A percentile compares a stretch with the other conserved stretches of the same genome.
phyloP scores from a whole-genome alignment of 768 basidiomycete species.

The Xerocomellus amylosporus region DNA sequence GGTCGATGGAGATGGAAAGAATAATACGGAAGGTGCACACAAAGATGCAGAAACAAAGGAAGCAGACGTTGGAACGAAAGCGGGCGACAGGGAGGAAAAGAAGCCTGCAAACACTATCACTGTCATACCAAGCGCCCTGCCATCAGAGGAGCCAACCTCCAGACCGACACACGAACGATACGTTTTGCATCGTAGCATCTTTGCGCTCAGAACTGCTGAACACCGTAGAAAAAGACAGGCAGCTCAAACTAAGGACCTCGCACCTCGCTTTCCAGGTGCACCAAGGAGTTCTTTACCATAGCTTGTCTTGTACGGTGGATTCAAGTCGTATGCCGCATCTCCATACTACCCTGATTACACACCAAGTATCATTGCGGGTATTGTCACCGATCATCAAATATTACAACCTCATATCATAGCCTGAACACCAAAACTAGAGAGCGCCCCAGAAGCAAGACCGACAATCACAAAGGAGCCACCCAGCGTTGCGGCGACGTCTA shows the following conservation, averaged over 20 bases:
- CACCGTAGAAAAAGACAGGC: slow-evolving; percentile 67
- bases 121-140: slow-evolving; percentile 23
- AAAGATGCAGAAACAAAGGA: slow-evolving; percentile 35
- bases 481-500: slow-evolving; percentile 82
- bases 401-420: slow-evolving; percentile 50
- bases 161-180: slow-evolving; percentile 67
- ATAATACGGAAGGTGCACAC: not conserved
- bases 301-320: not conserved
- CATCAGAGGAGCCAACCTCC: slow-evolving; percentile 35
- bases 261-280: slow-evolving; percentile 65
- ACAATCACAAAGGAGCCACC: slow-evolving; percentile 75
- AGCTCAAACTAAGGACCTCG: slow-evolving; percentile 65
- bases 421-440: slow-evolving; percentile 78
- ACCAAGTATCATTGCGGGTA: not conserved
- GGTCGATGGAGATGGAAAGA: slow-evolving; percentile 34
- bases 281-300: slow-evolving; percentile 38
- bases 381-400: not conserved
- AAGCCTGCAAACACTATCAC: slow-evolving; percentile 18
- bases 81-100: slow-evolving; percentile 22
- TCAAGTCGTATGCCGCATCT: not conserved
- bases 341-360: not conserved
- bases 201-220: slow-evolving; percentile 73
- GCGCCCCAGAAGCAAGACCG: slow-evolving; percentile 72
- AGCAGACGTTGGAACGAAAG: slow-evolving; percentile 34
- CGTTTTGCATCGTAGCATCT: slow-evolving; percentile 79